A percentile compares a stretch with the other conserved stretches of the same genome.
phyloP scores from a whole-genome alignment of 2,329 filamentous ascomycete genomes.

The Fusarium multiceps region DNA sequence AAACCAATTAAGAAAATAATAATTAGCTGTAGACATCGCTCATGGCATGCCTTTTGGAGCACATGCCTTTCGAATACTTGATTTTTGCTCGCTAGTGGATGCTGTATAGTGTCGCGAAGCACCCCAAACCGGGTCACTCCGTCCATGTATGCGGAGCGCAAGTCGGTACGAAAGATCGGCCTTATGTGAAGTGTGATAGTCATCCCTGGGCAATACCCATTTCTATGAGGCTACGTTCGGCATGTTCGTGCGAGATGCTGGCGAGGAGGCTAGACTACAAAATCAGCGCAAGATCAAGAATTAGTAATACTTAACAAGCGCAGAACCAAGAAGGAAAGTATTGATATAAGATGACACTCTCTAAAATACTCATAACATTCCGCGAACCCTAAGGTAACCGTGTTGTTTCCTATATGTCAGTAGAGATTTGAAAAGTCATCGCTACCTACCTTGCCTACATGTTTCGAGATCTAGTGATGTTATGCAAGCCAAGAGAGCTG shows the following conservation, averaged over 20 bases:
- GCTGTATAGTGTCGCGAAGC: neutral
- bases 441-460: conserved; percentile 10
- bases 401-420: neutral
- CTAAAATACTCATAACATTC: neutral
- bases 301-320: neutral
- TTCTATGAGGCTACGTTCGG: neutral
- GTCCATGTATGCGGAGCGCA: neutral
- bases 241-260: neutral
- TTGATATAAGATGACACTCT: neutral
- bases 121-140: neutral
- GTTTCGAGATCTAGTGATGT: neutral
- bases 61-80: neutral
- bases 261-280: neutral
- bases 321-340: neutral
- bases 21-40: conserved; percentile 1
- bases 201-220: neutral
- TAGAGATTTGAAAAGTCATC: conserved; percentile 3
- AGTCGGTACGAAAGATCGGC: neutral
- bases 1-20: conserved; percentile 15
- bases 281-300: neutral
- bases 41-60: neutral
- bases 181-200: neutral
- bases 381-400: neutral
- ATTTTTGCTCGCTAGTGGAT: neutral
- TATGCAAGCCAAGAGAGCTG: neutral